phyloP scores from a whole-genome alignment of 2,329 filamentous ascomycete genomes.

The Penicillium sp. region DNA sequence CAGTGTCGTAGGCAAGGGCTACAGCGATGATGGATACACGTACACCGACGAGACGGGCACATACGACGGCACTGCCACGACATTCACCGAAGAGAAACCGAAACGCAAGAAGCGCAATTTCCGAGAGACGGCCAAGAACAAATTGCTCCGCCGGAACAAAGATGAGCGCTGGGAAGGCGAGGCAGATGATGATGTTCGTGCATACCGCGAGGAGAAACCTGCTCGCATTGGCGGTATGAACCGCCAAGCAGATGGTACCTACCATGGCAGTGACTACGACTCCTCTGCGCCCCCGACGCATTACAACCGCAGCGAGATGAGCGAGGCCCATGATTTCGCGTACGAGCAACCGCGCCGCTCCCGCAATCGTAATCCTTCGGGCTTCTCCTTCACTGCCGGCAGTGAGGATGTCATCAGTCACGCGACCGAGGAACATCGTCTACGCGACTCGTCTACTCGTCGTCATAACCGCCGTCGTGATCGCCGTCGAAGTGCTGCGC shows the following conservation, averaged over 20 bases:
- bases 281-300: conserved; percentile 56
- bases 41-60: conserved; percentile 36
- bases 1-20: conserved; percentile 57
- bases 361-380: conserved; percentile 26
- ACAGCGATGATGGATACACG: conserved; percentile 61
- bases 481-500: conserved; percentile 24
- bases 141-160: conserved; percentile 34
- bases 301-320: conserved; percentile 43
- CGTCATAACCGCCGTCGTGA: conserved; percentile 27
- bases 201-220: conserved; percentile 79
- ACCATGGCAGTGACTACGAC: conserved; percentile 69
- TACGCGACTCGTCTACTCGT: conserved; percentile 27
- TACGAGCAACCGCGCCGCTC: conserved; percentile 25
- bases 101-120: conserved; percentile 31
- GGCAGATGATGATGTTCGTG: conserved; percentile 64
- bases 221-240: conserved; percentile 88
- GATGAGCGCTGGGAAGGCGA: conserved; percentile 55
- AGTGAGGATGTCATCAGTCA: conserved; percentile 42
- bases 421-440: conserved; percentile 33
- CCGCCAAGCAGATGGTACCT: conserved; percentile 70
- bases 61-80: conserved; percentile 42
- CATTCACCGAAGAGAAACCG: conserved; percentile 32
- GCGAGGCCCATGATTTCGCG: conserved; percentile 44
- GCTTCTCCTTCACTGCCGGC: conserved; percentile 48
- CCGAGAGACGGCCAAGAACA: conserved; percentile 35